Evolutionary conservation across 139 green algal genomes (phyloP).

Genomic region (Coelastrella sp.): DNA sequence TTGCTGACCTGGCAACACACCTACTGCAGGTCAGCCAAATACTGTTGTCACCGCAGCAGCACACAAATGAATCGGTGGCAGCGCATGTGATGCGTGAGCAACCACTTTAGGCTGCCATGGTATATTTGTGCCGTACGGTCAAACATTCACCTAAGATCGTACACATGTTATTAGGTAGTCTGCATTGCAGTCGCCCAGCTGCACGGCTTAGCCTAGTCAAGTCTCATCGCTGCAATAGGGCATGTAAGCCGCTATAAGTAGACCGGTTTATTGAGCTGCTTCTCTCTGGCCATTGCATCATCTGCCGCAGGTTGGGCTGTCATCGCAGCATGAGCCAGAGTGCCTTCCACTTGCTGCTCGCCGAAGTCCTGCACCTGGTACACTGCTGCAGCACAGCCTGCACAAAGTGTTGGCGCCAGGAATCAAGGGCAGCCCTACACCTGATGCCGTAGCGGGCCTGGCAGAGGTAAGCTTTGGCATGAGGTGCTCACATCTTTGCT

Average conservation of each 20-base stretch:
- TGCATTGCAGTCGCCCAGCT: no score
- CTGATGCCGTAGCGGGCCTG: constrained; percentile 14
- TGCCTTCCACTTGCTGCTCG: constrained; percentile 60
- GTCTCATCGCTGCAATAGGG: no score
- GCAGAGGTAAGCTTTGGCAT: not conserved
- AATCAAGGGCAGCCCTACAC: constrained; percentile 13
- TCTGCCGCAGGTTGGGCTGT: constrained; percentile 1
- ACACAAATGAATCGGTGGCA: no score
- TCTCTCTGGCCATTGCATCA: not conserved
- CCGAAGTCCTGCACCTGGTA: constrained; percentile 56
- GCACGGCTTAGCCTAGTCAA: no score
- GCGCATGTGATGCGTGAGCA: no score
- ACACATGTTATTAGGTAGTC: no score
- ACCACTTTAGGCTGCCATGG: no score
- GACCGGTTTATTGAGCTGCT: no score
- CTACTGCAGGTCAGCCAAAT: constrained; percentile 37
- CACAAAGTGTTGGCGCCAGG: constrained; percentile 36
- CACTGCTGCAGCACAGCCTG: constrained; percentile 48
- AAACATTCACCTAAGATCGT: no score
- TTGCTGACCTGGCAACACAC: constrained; percentile 51
- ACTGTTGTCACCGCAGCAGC: no score
- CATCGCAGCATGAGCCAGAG: constrained; percentile 24
- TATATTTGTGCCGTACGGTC: no score
- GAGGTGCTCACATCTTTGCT: not conserved
- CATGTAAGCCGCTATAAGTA: no score